Conservation (phyloP, 164 flowering plant species). For the Vitis amurensis region DNA sequence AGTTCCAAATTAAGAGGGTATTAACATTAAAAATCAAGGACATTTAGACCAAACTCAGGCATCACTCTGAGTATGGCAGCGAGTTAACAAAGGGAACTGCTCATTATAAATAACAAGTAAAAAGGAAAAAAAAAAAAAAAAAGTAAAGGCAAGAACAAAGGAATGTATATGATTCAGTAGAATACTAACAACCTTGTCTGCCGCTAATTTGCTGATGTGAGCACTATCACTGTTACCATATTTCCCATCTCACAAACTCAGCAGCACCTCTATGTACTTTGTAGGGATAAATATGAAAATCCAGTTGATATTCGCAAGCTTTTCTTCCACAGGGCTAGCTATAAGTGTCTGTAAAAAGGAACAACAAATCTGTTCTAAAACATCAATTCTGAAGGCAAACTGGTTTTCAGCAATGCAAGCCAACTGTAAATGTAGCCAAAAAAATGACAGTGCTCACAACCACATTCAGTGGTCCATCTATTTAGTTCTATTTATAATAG, state of each 20-base stretch:
- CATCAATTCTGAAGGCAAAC: not conserved
- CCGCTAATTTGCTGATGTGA: not conserved
- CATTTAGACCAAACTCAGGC: not conserved
- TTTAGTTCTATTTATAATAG: too few relatives aligned
- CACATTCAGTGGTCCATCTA: too few relatives aligned
- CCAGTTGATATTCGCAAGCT: not conserved
- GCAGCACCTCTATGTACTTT: conserved; percentile 16
- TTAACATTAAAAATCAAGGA: too few relatives aligned
- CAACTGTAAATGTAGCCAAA: not conserved
- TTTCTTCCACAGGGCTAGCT: conserved; percentile 19
- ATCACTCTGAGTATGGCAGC: not conserved
- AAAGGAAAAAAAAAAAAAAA: not conserved
- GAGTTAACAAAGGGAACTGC: not conserved
- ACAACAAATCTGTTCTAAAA: not conserved
- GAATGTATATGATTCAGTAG: conserved; percentile 2
- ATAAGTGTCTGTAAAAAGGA: conserved; percentile 23
- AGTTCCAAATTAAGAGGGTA: too few relatives aligned
- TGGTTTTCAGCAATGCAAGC: not conserved
- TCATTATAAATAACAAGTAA: not conserved
- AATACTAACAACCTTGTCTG: not conserved
- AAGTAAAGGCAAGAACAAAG: not conserved
- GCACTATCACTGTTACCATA: not conserved
- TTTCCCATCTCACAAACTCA: not conserved
- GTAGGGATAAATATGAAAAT: not conserved
- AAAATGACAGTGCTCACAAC: too few relatives aligned